Percentiles rank a stretch among this genome's conserved stretches.
phyloP scores from a whole-genome alignment of 148 eudicot species.

The Rheum nobile region DNA sequence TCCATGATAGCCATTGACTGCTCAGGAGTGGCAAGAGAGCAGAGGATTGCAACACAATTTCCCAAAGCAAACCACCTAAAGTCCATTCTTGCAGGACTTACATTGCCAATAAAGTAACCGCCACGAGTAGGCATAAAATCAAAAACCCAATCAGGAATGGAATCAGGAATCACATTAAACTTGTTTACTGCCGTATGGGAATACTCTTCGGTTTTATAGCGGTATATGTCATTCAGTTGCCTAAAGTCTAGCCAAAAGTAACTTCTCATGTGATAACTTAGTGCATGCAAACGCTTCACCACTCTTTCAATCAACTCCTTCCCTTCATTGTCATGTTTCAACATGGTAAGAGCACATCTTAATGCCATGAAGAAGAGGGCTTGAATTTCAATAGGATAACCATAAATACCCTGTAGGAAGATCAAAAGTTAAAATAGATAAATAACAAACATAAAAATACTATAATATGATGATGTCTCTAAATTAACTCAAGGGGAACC shows the following conservation, averaged over 20 bases:
- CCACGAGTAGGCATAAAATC: constrained; percentile 95
- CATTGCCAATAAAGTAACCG: constrained; percentile 91
- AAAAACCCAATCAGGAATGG: constrained; percentile 95
- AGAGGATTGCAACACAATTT: constrained; percentile 81
- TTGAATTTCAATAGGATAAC: constrained; percentile 98
- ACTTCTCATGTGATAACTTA: constrained; percentile 89
- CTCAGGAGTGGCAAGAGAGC: constrained; percentile 93
- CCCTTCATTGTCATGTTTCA: constrained; percentile 84
- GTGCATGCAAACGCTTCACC: constrained; percentile 76
- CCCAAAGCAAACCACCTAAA: constrained; percentile 97
- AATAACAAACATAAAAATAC: neutral
- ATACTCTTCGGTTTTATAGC: constrained; percentile 93
- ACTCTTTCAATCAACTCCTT: constrained; percentile 85
- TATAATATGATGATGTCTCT: neutral
- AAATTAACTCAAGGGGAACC: neutral
- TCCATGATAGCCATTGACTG: constrained; percentile 96
- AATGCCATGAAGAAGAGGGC: constrained; percentile 93
- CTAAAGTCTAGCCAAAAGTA: constrained; percentile 98
- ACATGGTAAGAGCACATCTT: constrained; percentile 71
- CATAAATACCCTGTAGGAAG: constrained; percentile 73
- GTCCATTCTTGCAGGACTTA: constrained; percentile 97
- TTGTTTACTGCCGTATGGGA: constrained; percentile 97
- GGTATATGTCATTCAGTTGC: constrained; percentile 82
- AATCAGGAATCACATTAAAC: constrained; percentile 88
- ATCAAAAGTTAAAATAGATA: neutral